phyloP scores from a whole-genome alignment of 2,329 filamentous ascomycete genomes.

The Alternaria burnsii region DNA sequence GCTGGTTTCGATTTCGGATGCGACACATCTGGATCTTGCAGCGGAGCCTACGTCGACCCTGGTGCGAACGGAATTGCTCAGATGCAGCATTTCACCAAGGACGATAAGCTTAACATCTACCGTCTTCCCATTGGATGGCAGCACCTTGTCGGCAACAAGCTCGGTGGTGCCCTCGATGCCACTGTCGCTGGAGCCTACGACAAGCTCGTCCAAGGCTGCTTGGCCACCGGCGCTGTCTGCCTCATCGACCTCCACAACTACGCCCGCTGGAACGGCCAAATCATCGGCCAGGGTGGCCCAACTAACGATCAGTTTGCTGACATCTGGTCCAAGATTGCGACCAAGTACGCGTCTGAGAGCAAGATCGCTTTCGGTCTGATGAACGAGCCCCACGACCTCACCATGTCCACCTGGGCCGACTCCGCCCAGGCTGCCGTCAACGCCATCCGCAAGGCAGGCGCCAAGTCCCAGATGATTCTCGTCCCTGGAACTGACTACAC shows the following conservation, averaged over 20 bases:
- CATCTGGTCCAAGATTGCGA: constrained; percentile 66
- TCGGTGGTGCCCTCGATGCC: constrained; percentile 61
- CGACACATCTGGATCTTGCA: constrained; percentile 37
- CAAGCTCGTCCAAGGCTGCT: constrained; percentile 64
- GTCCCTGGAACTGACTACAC: constrained; percentile 70
- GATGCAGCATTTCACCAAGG: constrained; percentile 65
- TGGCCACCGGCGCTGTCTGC: constrained; percentile 65
- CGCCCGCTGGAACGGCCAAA: constrained; percentile 66
- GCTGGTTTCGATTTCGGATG: constrained; percentile 62
- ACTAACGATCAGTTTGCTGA: constrained; percentile 65
- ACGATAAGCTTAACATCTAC: constrained; percentile 65
- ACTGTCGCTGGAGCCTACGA: constrained; percentile 63
- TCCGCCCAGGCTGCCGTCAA: constrained; percentile 70
- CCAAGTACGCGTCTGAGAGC: constrained; percentile 63
- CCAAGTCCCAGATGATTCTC: constrained; percentile 69
- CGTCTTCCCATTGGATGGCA: constrained; percentile 69
- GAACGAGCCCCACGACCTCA: constrained; percentile 71
- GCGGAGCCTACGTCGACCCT: constrained; percentile 30
- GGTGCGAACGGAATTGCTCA: constrained; percentile 55
- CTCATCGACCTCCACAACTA: constrained; percentile 64
- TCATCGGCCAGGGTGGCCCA: constrained; percentile 72
- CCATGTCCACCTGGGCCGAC: constrained; percentile 65
- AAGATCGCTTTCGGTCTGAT: constrained; percentile 71
- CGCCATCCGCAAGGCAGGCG: constrained; percentile 71
- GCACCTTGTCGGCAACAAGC: constrained; percentile 63